These are phyloP conservation scores for Elsinoe perseae DNA, from an alignment of 2,329 filamentous ascomycete genomes.

Conservation along the genomic window DNA sequence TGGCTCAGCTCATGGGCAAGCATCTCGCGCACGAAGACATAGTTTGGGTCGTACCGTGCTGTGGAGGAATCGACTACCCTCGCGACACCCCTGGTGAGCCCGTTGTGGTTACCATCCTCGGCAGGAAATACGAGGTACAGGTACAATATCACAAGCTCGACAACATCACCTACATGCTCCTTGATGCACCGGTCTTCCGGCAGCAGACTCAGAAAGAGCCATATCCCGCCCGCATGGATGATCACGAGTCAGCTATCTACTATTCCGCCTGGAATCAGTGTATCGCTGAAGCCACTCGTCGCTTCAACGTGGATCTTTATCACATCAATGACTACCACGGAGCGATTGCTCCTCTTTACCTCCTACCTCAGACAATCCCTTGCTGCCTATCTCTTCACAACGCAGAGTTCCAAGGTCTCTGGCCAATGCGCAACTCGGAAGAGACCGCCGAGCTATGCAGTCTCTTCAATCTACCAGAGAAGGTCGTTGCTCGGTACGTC, in stretches of 20 bases:
- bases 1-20: constrained; percentile 63
- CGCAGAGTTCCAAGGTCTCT: constrained; percentile 61
- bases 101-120: constrained; percentile 56
- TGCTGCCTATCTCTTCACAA: constrained; percentile 60
- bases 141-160: constrained; percentile 56
- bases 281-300: constrained; percentile 55
- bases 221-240: constrained; percentile 62
- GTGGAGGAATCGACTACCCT: constrained; percentile 58
- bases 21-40: constrained; percentile 57
- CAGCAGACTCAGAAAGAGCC: constrained; percentile 56
- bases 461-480: constrained; percentile 54
- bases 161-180: constrained; percentile 61
- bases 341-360: constrained; percentile 55
- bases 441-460: constrained; percentile 57
- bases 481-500: constrained; percentile 53
- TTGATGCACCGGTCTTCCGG: constrained; percentile 60
- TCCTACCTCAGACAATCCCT: constrained; percentile 55
- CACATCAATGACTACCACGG: constrained; percentile 62
- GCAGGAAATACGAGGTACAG: constrained; percentile 52
- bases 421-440: constrained; percentile 56
- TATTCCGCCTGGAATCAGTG: constrained; percentile 66
- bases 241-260: constrained; percentile 59
- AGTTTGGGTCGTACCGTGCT: constrained; percentile 48
- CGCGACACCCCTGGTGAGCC: constrained; percentile 51
- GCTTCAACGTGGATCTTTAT: constrained; percentile 57